phyloP scores from a whole-genome alignment of 2,329 filamentous ascomycete genomes.

The Blumeria graminis region DNA sequence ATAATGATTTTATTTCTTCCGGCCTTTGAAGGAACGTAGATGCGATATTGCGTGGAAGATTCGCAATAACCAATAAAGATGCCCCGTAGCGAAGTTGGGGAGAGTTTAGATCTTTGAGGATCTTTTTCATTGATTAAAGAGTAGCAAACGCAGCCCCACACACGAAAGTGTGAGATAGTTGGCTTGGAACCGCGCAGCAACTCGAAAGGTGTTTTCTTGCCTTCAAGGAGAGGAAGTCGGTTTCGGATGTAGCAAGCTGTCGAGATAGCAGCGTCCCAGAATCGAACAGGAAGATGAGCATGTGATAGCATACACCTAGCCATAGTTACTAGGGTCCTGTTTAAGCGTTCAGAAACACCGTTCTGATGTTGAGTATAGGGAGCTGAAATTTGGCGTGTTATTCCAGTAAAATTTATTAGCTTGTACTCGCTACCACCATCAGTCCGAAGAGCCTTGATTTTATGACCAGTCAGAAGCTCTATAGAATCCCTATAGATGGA shows the following conservation, averaged over 20 bases:
- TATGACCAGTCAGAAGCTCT: background rate
- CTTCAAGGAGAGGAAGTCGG: too few relatives aligned
- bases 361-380: conserved; percentile 17
- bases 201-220: too few relatives aligned
- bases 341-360: background rate
- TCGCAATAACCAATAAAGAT: background rate
- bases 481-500: background rate
- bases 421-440: background rate
- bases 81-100: background rate
- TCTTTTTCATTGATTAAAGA: background rate
- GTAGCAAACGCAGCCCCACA: too few relatives aligned
- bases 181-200: too few relatives aligned
- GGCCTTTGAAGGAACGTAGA: too few relatives aligned
- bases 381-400: background rate
- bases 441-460: background rate
- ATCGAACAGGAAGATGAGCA: conserved; percentile 1
- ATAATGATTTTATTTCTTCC: too few relatives aligned
- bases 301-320: background rate
- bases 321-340: background rate
- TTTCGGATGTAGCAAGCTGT: too few relatives aligned
- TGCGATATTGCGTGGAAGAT: too few relatives aligned
- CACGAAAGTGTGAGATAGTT: too few relatives aligned
- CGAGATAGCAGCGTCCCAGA: too few relatives aligned
- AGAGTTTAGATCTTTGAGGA: background rate
- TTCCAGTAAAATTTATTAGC: background rate